Evolutionary conservation across 495 filamentous ascomycete species (phyloP), one percentile per base, ranked within the genome.

Genomic region (Articulospora tetracladia): DNA sequence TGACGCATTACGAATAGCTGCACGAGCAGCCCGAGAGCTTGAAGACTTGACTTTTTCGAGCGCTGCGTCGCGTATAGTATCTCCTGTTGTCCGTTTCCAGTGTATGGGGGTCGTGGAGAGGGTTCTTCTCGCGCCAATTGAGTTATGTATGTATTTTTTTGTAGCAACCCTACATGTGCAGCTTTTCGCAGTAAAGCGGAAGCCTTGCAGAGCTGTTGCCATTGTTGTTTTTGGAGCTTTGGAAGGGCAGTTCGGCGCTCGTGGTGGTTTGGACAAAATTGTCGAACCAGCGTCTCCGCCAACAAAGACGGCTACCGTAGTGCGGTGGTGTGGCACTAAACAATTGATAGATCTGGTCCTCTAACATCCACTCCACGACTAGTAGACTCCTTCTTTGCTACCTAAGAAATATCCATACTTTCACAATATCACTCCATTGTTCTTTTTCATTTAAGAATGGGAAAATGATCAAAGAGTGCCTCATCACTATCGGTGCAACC

Each of bases 401-500:
- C 13, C 30, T 32, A 13, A 13, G 30, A 32, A 4, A 32, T 32
- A 6, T 32, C 13, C 4, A 4, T 32, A 32, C 30, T 44, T 44
- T 44, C n/a, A 44, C 39, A 44, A 13, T n/a, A n/a, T n/a, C n/a
- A 32, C 30, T 44, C 3, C 10, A 17, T 44, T 44, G 10, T 8
- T 19, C 3, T 17, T 44, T 15, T 44, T 17, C 10, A 44, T 44
- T 17, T 3, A n/a, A 44, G 39, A 17, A 44, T 44, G 39, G 10
- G 39, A 44, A 44, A 17, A 44, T 44, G 44, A 49, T 20, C 1
- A 57, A 61, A 50, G 61, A 64, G 24, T 69, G 67, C 69, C 88
- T 97, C 57, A 88, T 97, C 25, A 97, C 94, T 0, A 85, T 95
- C 28, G 94, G 94, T 49, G 95, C 94, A 1, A 98, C 93, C 0